phyloP scores from a whole-genome alignment of 73 alveolate genomes.

The Diophrys sp. region DNA sequence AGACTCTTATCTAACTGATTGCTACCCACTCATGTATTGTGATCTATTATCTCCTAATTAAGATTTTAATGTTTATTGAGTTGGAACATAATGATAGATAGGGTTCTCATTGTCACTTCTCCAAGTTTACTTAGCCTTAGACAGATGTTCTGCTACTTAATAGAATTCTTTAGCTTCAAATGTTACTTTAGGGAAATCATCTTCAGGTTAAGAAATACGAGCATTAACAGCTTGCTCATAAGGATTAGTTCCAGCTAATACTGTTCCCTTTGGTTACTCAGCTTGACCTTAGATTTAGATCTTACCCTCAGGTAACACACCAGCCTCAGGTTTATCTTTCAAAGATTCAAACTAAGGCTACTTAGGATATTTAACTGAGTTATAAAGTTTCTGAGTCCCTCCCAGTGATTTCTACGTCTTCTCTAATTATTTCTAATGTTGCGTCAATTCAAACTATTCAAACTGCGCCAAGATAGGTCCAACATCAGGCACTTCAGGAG shows the following conservation, averaged over 20 bases:
- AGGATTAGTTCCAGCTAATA: slow-evolving; percentile 23
- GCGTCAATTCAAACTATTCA: slow-evolving; percentile 30
- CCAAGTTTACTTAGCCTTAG: slow-evolving; percentile 39
- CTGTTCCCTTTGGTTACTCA: slow-evolving; percentile 1
- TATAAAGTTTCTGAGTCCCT: slow-evolving; percentile 7
- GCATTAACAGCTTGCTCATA: slow-evolving; percentile 44
- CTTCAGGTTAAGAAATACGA: slow-evolving; percentile 16
- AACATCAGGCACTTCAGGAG: slow-evolving; percentile 44
- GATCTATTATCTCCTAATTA: not conserved
- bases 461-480: slow-evolving; percentile 32
- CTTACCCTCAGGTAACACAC: slow-evolving; percentile 19
- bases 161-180: slow-evolving; percentile 55
- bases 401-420: slow-evolving; percentile 4
- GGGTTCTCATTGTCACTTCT: slow-evolving; percentile 47
- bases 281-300: not conserved
- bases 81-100: slow-evolving; percentile 45
- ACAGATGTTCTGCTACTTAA: slow-evolving; percentile 21
- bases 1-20: not conserved
- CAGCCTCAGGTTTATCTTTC: slow-evolving; percentile 29
- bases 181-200: slow-evolving; percentile 44
- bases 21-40: not conserved
- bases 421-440: not conserved
- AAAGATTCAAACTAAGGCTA: slow-evolving; percentile 27
- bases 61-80: not conserved
- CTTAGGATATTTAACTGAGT: slow-evolving; percentile 16